phyloP scores from a whole-genome alignment of 805 yeast species.

The Starmerella potacharoeniae region DNA sequence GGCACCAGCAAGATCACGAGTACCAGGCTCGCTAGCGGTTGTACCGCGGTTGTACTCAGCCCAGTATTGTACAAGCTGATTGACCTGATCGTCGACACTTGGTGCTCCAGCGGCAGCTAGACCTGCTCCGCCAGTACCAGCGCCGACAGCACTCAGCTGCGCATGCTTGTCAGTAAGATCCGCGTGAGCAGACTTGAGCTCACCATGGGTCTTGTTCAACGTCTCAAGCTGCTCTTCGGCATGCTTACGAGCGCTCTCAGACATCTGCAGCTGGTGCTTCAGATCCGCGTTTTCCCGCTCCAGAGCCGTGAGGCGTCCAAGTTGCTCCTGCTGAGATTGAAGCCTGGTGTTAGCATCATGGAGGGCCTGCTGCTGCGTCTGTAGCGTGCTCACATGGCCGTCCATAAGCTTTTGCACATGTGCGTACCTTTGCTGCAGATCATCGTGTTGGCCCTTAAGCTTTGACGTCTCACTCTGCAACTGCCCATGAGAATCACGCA shows the following conservation, averaged over 20 bases:
- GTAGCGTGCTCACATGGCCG: slow-evolving; percentile 19
- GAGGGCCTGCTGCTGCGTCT: slow-evolving; percentile 16
- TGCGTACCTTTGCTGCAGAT: slow-evolving; percentile 10
- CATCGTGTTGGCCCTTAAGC: slow-evolving; percentile 10
- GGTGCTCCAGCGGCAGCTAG: slow-evolving; percentile 3
- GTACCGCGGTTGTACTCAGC: slow-evolving; percentile 6
- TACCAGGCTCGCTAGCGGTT: slow-evolving; percentile 6
- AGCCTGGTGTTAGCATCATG: slow-evolving; percentile 17
- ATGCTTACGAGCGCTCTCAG: slow-evolving; percentile 14
- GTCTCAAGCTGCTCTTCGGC: slow-evolving; percentile 20
- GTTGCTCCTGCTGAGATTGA: slow-evolving; percentile 13
- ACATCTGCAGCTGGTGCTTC: slow-evolving; percentile 16
- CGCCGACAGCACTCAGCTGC: slow-evolving; percentile 7
- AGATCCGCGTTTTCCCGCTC: slow-evolving; percentile 19
- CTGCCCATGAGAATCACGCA: slow-evolving; percentile 15
- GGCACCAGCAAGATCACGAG: background rate
- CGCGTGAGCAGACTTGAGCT: slow-evolving; percentile 19
- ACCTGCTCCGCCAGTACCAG: background rate
- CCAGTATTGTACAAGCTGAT: slow-evolving; percentile 16
- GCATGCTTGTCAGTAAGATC: slow-evolving; percentile 18
- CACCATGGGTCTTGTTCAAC: slow-evolving; percentile 7
- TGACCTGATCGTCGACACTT: slow-evolving; percentile 12
- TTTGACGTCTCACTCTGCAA: slow-evolving; percentile 14
- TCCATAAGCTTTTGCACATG: slow-evolving; percentile 16
- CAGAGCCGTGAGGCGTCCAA: slow-evolving; percentile 11